Base-by-base conservation (phyloP, 331 rosid genomes). In the Saraca asoca region DNA sequence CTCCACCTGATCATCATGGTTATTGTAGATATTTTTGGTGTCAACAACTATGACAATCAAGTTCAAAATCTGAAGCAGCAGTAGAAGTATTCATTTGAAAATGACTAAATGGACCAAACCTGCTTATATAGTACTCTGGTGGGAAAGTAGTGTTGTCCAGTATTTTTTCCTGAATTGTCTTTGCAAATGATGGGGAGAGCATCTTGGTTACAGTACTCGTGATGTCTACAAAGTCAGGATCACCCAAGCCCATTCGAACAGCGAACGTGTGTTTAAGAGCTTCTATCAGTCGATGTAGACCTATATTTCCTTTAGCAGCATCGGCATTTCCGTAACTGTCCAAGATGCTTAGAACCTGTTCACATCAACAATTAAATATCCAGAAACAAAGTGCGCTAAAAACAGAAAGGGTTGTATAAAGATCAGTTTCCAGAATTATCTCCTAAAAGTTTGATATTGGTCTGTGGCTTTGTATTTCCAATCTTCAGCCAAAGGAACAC, bases 141-240 rank as follows among this genome's bases (percentile, higher is more conserved):
- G 95, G 95, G 70, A 93, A 93, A 66, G 97, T 93, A 15, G 95
- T 76, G 82, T 86, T 84, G 81, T 93, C 98, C 17, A 90, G 49
- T 75, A 93, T 93, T 77, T 49, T 85, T 45, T 68, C 70, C 75
- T 61, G 91, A 66, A 90, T 74, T 54, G 62, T 42, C 75, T 85
- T 73, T 0, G 97, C 98, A 72, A 89, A 89, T 31, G 87, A 78
- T 4, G 81, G 81, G 10, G 91, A 90, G 59, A 90, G 91, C 98
- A 93, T 93, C 45, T 81, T 61, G 8, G 79, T 71, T 52, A 69
- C 67, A 19, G 75, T 72, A 7, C 43, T 46, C 38, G 60, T 70
- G 13, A 82, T 77, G 66, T 90, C 68, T 7, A 74, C 85, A 31
- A 93, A 93, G 33, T 80, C 45, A 7, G 98, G 98, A 75, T 93